Conservation (phyloP, 352 stramenopile genomes). For the Albugo laibachii region DNA sequence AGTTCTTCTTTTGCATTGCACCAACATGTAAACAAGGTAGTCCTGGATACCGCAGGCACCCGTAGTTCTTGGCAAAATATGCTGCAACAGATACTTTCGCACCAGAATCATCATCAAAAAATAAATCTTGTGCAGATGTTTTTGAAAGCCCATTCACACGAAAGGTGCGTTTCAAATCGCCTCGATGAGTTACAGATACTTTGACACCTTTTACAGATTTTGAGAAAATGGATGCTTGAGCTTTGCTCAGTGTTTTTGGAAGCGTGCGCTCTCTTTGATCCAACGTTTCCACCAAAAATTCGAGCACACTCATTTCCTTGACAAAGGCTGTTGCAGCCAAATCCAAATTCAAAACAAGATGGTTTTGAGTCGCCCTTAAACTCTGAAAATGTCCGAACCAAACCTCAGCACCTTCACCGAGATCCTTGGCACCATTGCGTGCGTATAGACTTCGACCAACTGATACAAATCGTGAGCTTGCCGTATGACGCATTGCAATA, state of each 20-base stretch:
- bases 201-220: conserved; percentile 48
- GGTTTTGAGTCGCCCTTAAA: conserved; percentile 36
- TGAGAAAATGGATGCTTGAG: conserved; percentile 22
- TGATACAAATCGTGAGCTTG: conserved; percentile 22
- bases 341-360: conserved; percentile 48
- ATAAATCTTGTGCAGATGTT: conserved; percentile 20
- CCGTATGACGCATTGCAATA: conserved; percentile 37
- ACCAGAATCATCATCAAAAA: conserved; percentile 36
- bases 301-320: conserved; percentile 25
- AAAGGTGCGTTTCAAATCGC: conserved; percentile 28
- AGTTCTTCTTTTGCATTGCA: conserved; percentile 48
- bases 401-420: conserved; percentile 38
- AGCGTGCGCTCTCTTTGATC: conserved; percentile 7
- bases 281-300: conserved; percentile 22
- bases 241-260: conserved; percentile 14
- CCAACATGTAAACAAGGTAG: conserved; percentile 68
- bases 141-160: conserved; percentile 42
- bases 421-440: conserved; percentile 13
- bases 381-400: conserved; percentile 67
- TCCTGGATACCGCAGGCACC: conserved; percentile 38
- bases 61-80: conserved; percentile 39
- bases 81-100: conserved; percentile 21
- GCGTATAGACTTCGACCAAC: conserved; percentile 42
- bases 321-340: conserved; percentile 53
- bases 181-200: conserved; percentile 38